A percentile compares a stretch with the other conserved stretches of the same genome.
Conservation (phyloP, 2,329 filamentous ascomycete genomes). For the Teratosphaeria nubilosa region DNA sequence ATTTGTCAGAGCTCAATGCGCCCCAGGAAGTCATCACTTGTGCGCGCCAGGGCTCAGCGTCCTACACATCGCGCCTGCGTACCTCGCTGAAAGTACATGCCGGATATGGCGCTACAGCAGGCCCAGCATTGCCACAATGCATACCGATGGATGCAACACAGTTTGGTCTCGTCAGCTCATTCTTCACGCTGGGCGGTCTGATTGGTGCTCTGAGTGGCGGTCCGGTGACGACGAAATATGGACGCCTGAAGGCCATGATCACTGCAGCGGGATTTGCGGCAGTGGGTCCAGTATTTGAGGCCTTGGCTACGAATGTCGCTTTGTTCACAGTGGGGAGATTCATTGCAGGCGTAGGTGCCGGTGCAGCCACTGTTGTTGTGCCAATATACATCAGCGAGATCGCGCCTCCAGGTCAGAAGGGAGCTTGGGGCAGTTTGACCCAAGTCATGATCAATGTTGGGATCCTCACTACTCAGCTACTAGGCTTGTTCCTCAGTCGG, state of each 20-base stretch:
- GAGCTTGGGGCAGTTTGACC: conserved; percentile 72
- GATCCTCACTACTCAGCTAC: conserved; percentile 69
- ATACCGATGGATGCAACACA: conserved; percentile 76
- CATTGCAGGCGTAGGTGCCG: conserved; percentile 72
- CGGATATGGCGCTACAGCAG: conserved; percentile 44
- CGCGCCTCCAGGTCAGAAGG: conserved; percentile 51
- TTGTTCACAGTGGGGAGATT: conserved; percentile 65
- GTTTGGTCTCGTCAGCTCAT: conserved; percentile 78
- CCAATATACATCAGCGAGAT: conserved; percentile 93
- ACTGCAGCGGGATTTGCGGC: conserved; percentile 68
- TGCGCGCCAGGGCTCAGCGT: conserved; percentile 46
- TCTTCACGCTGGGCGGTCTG: conserved; percentile 84
- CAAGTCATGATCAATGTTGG: conserved; percentile 86
- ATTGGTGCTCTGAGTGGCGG: conserved; percentile 72
- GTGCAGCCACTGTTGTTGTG: conserved; percentile 82
- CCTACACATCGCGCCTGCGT: conserved; percentile 8
- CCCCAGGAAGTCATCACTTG: conserved; percentile 91
- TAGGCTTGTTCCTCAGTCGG: conserved; percentile 81
- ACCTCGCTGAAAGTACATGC: conserved; percentile 23
- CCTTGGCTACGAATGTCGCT: conserved; percentile 56
- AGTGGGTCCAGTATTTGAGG: conserved; percentile 65
- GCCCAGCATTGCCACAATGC: conserved; percentile 53
- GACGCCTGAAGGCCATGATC: conserved; percentile 66
- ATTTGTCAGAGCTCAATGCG: conserved; percentile 88
- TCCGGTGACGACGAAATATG: conserved; percentile 65